Base-by-base conservation (phyloP, 495 filamentous ascomycete species). In the Acidomyces sp. region DNA sequence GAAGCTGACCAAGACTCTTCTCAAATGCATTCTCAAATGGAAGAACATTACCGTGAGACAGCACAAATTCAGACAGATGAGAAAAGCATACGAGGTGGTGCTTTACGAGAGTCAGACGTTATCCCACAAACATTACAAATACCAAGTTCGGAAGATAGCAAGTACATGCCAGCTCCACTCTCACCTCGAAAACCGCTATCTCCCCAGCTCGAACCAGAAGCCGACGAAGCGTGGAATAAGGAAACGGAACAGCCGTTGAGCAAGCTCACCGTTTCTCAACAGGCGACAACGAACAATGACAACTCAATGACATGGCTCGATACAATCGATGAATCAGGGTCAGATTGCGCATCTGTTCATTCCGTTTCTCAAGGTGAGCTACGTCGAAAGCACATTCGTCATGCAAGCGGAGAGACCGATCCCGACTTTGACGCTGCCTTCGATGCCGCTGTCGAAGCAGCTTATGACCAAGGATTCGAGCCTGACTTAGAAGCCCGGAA, bases 281-380 rank as follows among this genome's bases (percentile, higher is more conserved):
- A 40, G 35, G 44, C 27, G 17, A 5, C 37, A 13, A 17, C 15
- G 15, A 18, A 11, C 6, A 43, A 43, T 25, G 18, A 46, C 15
- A 54, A 53, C 27, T 48, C 85, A 11, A 81, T 80, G 17, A 93
- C 87, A 4, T 97, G 90, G 90, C 62, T 97, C 6, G 86, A 95
- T 55, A 92, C 90, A 0, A 96, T 96, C 39, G 88, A 96, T 59
- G 90, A 97, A 55, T 94, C 86, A 6, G 85, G 80, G 23, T 93
- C 87, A 17, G 77, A 75, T 4, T 59, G 56, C 37, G 66, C 74
- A 16, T 80, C 83, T 2, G 68, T 82, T 1, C 81, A 85, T 56
- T 92, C 87, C 0, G 66, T 81, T 5, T 87, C 82, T 2, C 80
- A 76, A 2, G 56, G 79, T 29, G 74, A 74, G 37, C 57, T 86